Percentiles rank a stretch among this genome's conserved stretches.
Conservation (phyloP, 1,139 yeast genomes). For the Taphrina communis region DNA sequence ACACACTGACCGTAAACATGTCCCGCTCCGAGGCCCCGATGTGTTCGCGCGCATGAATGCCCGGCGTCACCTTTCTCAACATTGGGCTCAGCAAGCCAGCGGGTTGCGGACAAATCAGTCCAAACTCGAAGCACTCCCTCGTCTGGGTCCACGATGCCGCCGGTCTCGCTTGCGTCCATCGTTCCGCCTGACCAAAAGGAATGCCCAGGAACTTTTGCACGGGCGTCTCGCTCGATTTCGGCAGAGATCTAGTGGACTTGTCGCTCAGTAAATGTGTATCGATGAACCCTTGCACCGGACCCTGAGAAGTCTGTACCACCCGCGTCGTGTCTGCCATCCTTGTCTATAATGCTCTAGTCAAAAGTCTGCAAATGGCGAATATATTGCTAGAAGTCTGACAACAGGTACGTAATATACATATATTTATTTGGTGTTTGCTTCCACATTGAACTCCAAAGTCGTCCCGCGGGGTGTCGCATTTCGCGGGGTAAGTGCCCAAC, state of each 20-base stretch:
- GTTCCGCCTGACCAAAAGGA: constrained; percentile 29
- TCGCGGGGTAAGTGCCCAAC: background rate
- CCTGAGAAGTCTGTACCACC: constrained; percentile 24
- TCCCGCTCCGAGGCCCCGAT: constrained; percentile 32
- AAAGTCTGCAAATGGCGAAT: too few relatives aligned
- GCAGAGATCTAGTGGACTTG: constrained; percentile 12
- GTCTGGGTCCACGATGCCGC: constrained; percentile 20
- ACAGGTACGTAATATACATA: too few relatives aligned
- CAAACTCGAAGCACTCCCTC: constrained; percentile 30
- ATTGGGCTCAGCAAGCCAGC: constrained; percentile 8
- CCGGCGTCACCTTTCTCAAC: constrained; percentile 9
- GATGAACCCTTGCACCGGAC: constrained; percentile 38
- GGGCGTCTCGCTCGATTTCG: constrained; percentile 6
- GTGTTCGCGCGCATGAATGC: constrained; percentile 17
- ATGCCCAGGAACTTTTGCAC: constrained; percentile 36
- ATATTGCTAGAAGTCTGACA: too few relatives aligned
- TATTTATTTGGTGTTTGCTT: too few relatives aligned
- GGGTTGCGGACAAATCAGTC: constrained; percentile 29
- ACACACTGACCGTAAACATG: constrained; percentile 30
- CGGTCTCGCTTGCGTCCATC: constrained; percentile 34
- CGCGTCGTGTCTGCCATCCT: constrained; percentile 21
- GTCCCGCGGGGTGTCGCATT: background rate
- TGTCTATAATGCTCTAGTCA: background rate
- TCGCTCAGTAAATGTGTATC: constrained; percentile 28
- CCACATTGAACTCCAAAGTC: too few relatives aligned